A percentile compares a stretch with the other conserved stretches of the same genome.
phyloP scores from a whole-genome alignment of 129 eudicot species.

The Helianthus tuberosus region DNA sequence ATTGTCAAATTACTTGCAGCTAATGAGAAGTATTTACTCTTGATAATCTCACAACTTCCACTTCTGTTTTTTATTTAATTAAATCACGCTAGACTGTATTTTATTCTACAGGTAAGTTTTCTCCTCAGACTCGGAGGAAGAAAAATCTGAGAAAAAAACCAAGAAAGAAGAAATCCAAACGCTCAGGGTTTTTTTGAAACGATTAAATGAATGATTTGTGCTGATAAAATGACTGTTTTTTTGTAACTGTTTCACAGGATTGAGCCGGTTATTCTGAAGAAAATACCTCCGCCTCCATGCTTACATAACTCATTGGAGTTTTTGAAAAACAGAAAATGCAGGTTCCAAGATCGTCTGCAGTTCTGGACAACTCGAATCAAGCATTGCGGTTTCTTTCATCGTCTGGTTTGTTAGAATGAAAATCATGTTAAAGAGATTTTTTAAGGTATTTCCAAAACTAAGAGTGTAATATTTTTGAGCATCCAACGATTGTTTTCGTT shows the following conservation, averaged over 20 bases:
- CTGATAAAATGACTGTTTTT: neutral
- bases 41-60: neutral
- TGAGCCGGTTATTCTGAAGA: slow-evolving; percentile 69
- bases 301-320: slow-evolving; percentile 76
- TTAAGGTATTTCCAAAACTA: neutral
- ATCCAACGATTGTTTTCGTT: slow-evolving; percentile 17
- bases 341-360: slow-evolving; percentile 82
- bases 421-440: neutral
- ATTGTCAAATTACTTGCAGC: slow-evolving; percentile 81
- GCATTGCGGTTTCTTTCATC: slow-evolving; percentile 73
- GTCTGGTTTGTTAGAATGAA: slow-evolving; percentile 55
- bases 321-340: slow-evolving; percentile 73
- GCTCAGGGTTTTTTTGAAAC: slow-evolving; percentile 51
- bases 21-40: slow-evolving; percentile 51
- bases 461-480: neutral
- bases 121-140: slow-evolving; percentile 87
- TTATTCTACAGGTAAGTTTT: slow-evolving; percentile 66
- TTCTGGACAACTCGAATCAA: slow-evolving; percentile 73
- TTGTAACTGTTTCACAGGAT: slow-evolving; percentile 42
- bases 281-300: slow-evolving; percentile 75
- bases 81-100: neutral
- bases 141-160: slow-evolving; percentile 51
- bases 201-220: neutral
- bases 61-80: neutral
- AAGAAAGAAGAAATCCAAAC: slow-evolving; percentile 64